Percentiles rank a stretch among this genome's conserved stretches.
phyloP scores from a whole-genome alignment of 352 stramenopile genomes.

The Globisporangium spinosum region DNA sequence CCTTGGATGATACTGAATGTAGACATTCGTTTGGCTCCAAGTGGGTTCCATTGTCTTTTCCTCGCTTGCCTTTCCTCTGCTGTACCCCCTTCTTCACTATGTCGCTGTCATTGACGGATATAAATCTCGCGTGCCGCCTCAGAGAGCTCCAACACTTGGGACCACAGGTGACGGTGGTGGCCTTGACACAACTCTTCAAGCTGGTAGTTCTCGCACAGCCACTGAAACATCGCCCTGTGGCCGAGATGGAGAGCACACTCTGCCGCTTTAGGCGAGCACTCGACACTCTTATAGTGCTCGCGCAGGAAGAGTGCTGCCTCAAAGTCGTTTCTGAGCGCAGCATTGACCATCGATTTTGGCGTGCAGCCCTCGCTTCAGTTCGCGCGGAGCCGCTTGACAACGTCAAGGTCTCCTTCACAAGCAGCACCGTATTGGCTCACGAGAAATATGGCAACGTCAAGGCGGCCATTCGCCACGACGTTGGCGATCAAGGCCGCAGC shows the following conservation, averaged over 20 bases:
- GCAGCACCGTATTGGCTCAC: neutral
- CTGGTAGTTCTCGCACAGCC: neutral
- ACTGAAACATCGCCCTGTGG: neutral
- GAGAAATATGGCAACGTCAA: neutral
- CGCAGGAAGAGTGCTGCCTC: no score
- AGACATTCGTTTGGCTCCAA: no score
- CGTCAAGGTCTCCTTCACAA: neutral
- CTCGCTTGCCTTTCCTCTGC: neutral
- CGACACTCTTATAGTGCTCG: no score
- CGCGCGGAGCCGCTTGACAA: constrained; percentile 11
- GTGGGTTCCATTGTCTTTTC: neutral
- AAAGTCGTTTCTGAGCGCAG: no score
- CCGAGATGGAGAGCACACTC: neutral
- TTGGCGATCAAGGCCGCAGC: neutral
- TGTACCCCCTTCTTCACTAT: neutral
- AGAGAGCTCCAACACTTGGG: neutral
- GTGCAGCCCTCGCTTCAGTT: constrained; percentile 4
- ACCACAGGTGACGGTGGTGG: neutral
- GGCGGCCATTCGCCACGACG: neutral
- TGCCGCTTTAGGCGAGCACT: neutral
- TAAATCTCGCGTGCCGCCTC: neutral
- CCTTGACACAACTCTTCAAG: neutral
- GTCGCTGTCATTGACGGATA: neutral
- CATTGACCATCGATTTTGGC: neutral
- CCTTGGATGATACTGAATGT: no score